phyloP scores from a whole-genome alignment of 495 filamentous ascomycete species.

The Lindgomyces ingoldianus region DNA sequence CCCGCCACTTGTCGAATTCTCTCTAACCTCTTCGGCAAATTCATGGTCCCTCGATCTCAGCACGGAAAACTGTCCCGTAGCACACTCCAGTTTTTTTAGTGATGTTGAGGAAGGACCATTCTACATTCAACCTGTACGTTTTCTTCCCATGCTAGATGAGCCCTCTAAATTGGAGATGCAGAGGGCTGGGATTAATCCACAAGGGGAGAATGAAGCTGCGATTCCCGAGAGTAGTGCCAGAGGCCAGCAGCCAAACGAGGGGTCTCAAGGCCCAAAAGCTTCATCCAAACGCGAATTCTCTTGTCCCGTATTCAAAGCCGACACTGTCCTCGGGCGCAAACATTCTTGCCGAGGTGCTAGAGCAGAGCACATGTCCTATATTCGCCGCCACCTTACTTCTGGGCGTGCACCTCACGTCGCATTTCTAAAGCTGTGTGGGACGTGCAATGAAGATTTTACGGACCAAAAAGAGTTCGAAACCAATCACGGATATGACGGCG shows the following conservation, averaged over 20 bases:
- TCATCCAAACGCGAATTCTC: neutral
- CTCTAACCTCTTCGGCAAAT: no score
- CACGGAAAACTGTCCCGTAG: no score
- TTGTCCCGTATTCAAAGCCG: neutral
- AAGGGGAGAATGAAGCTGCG: neutral
- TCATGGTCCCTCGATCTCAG: no score
- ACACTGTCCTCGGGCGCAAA: neutral
- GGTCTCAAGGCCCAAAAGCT: no score
- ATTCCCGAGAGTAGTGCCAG: neutral
- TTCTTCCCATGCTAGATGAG: no score
- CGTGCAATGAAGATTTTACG: constrained; percentile 3
- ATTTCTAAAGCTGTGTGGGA: neutral
- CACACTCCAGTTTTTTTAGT: no score
- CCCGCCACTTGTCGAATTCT: no score
- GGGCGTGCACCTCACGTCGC: neutral
- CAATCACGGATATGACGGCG: neutral
- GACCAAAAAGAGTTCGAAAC: neutral
- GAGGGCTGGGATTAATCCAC: no score
- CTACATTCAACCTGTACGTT: no score
- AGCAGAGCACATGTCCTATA: neutral
- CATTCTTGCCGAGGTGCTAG: neutral
- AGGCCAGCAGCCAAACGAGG: neutral
- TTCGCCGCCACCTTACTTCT: neutral
- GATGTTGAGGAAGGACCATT: no score
- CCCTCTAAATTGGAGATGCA: no score